Conservation (phyloP, 1,139 yeast species). For the Blastobotrys apis region DNA sequence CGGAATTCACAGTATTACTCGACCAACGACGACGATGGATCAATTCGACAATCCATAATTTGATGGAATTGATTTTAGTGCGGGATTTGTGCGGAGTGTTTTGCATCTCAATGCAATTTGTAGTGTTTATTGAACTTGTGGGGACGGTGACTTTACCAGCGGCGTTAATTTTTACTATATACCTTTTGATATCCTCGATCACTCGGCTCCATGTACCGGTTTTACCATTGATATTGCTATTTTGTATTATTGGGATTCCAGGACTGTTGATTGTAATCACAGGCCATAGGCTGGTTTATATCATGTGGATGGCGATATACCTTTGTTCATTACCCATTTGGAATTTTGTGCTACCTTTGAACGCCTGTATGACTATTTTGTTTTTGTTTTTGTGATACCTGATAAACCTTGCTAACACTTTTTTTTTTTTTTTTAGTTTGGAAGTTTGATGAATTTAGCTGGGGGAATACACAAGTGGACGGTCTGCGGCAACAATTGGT, state of each 20-base stretch:
- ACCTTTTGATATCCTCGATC: slow-evolving; percentile 73
- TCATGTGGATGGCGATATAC: slow-evolving; percentile 76
- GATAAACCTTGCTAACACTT: slow-evolving; percentile 25
- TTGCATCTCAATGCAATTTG: slow-evolving; percentile 96
- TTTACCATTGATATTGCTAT: slow-evolving; percentile 74
- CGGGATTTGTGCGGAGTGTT: slow-evolving; percentile 94
- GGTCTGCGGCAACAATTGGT: not conserved
- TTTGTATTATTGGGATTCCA: slow-evolving; percentile 78
- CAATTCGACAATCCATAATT: slow-evolving; percentile 92
- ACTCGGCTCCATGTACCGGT: slow-evolving; percentile 54
- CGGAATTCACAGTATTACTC: slow-evolving; percentile 68
- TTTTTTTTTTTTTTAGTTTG: slow-evolving; percentile 48
- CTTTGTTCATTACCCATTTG: slow-evolving; percentile 79
- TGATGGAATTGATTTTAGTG: slow-evolving; percentile 84
- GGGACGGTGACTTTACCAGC: slow-evolving; percentile 93
- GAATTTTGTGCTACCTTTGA: slow-evolving; percentile 81
- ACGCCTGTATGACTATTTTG: too few species aligned
- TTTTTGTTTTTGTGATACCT: slow-evolving; percentile 12
- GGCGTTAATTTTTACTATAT: slow-evolving; percentile 81
- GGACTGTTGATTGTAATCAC: slow-evolving; percentile 75
- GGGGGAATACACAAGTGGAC: slow-evolving; percentile 77
- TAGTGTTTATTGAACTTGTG: slow-evolving; percentile 76
- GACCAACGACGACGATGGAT: slow-evolving; percentile 99
- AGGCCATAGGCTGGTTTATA: slow-evolving; percentile 64
- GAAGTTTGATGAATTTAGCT: slow-evolving; percentile 93